Evolutionary conservation across 257 asterid genomes (phyloP), one percentile per base, ranked within the genome.

Genomic region (Nicotiana knightiana): DNA sequence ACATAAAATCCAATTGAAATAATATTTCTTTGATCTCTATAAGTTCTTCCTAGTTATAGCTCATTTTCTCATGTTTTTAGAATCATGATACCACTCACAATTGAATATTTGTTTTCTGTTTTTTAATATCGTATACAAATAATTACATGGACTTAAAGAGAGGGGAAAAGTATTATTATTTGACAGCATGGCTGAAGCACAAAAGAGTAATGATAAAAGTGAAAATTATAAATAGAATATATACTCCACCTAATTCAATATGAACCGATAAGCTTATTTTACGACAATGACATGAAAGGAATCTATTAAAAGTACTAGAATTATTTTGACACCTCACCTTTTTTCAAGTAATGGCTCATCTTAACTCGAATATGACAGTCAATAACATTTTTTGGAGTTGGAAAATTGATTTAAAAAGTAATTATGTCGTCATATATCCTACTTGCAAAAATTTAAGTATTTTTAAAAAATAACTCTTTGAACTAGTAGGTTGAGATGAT

Each of bases 321-420:
- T 73, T 73, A 51, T 73, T 51, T 73, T 73, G 79, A 73, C 79
- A 73, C 79, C 79, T 73, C 43, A 73, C 63, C 79, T 24, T 48
- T 15, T 13, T 51, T 51, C 62, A 73, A 73, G 16, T 26, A 6
- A 73, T 73, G 39, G 26, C 16, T 73, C 79, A 73, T 71, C 33
- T 48, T 58, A 26, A 73, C 28, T 73, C 51, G 16, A 73, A 73
- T 73, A 39, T 26, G 79, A 51, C 63, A 51, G 43, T 48, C 28
- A 8, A 51, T 15, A 13, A 73, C 26, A 26, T 73, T 28, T 73
- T 26, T 13, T 15, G 16, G 59, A 51, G 21, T 12, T 73, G 21
- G n/a, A 37, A 67, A 4, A 32, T 30, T 6, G 0, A 15, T 32
- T 5, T 11, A 13, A 28, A 28, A 64, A 11, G 17, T 53, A 15